These are phyloP conservation scores for Gloeophyllum trabeum DNA, from an alignment of 768 basidiomycete species.

Conservation along the genomic window DNA sequence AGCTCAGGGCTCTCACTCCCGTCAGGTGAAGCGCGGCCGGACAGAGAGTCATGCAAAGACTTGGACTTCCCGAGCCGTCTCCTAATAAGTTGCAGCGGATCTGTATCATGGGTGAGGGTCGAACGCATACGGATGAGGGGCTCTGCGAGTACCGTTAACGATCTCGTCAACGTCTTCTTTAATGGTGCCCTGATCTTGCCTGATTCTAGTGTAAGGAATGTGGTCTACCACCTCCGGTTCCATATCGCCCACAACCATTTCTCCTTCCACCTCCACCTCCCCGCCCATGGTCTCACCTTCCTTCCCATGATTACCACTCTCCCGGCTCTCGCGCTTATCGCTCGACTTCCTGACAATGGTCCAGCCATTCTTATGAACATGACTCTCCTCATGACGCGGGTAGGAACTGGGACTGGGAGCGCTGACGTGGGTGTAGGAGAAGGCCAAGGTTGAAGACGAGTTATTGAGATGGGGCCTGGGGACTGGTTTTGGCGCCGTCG, in stretches of 20 bases:
- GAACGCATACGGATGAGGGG: conserved; percentile 6
- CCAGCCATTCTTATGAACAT: conserved; percentile 52
- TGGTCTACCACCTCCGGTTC: conserved; percentile 39
- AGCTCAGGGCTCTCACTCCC: conserved; percentile 38
- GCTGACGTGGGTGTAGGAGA: conserved; percentile 73
- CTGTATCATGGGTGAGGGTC: conserved; percentile 26
- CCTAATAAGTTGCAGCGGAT: conserved; percentile 47
- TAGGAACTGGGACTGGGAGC: conserved; percentile 71
- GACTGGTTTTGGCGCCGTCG: conserved; percentile 42
- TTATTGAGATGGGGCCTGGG: conserved; percentile 34
- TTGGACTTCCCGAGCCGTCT: conserved; percentile 17
- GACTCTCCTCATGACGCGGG: conserved; percentile 36
- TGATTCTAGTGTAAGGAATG: conserved; percentile 23
- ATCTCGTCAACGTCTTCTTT: conserved; percentile 66
- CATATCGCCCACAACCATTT: conserved; percentile 60
- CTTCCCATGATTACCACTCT: conserved; percentile 12
- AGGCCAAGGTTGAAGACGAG: conserved; percentile 60
- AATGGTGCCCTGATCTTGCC: conserved; percentile 35
- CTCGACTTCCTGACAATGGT: conserved; percentile 53
- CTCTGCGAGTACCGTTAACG: conserved; percentile 48
- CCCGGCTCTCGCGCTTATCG: conserved; percentile 14
- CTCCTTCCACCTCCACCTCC: conserved; percentile 63
- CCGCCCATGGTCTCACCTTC: conserved; percentile 16
- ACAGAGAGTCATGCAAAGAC: background rate
- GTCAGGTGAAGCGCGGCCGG: conserved; percentile 11